These are phyloP conservation scores for Leccinum griseonigrum DNA, from an alignment of 1,284 basidiomycete species.

Conservation along the genomic window DNA sequence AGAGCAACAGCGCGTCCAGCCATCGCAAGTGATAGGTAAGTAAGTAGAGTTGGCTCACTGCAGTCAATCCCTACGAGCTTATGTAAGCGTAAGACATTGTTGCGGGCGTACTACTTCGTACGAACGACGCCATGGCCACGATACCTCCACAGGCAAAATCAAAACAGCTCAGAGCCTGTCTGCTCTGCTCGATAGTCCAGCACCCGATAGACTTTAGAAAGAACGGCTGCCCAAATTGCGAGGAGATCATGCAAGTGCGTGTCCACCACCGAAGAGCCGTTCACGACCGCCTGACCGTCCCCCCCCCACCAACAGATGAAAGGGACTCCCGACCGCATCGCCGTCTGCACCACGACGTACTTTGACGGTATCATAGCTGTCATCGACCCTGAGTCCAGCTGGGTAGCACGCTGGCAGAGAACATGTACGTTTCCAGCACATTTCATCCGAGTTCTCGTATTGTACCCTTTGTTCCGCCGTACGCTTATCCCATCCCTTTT, in stretches of 20 bases:
- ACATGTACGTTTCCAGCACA: constrained; percentile 57
- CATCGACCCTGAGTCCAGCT: constrained; percentile 86
- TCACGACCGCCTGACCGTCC: not conserved
- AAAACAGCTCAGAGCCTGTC: constrained; percentile 82
- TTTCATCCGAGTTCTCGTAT: too few relatives aligned
- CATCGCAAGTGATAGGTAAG: constrained; percentile 20
- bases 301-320: constrained; percentile 66
- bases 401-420: constrained; percentile 94
- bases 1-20: constrained; percentile 19
- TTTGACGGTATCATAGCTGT: constrained; percentile 94
- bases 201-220: constrained; percentile 81
- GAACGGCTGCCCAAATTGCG: constrained; percentile 95
- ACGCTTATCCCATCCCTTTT: not conserved
- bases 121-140: constrained; percentile 33
- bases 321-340: constrained; percentile 80
- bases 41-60: not conserved
- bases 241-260: constrained; percentile 86
- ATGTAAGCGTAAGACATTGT: constrained; percentile 17
- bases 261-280: not conserved
- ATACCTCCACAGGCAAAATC: constrained; percentile 64
- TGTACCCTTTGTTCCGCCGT: not conserved
- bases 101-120: not conserved
- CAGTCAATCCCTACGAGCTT: constrained; percentile 1
- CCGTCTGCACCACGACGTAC: constrained; percentile 88
- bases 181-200: constrained; percentile 91